phyloP scores from a whole-genome alignment of 768 basidiomycete genomes.

The Clavulina sp. region DNA sequence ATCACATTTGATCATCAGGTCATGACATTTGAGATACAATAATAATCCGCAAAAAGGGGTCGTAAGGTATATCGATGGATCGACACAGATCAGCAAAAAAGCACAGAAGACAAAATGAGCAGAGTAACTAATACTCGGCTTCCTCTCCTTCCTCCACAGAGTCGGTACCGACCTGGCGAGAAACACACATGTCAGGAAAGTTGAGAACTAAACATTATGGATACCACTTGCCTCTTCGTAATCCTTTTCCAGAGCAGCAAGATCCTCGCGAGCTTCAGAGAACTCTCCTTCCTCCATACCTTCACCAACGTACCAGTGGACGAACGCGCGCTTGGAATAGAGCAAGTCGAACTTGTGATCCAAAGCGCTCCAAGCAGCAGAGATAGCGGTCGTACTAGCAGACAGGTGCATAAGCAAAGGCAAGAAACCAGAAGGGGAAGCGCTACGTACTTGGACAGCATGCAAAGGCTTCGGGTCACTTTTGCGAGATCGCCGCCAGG shows the following conservation, averaged over 20 bases:
- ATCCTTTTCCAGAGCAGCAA: conserved; percentile 92
- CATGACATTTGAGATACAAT: no score
- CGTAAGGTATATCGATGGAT: no score
- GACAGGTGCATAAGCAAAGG: background rate
- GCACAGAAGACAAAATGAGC: background rate
- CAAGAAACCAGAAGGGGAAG: background rate
- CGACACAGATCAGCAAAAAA: conserved; percentile 3
- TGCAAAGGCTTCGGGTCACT: conserved; percentile 85
- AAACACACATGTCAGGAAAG: background rate
- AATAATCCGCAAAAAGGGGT: no score
- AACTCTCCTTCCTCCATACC: conserved; percentile 99
- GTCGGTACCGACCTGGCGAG: conserved; percentile 28
- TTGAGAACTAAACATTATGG: background rate
- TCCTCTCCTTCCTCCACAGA: conserved; percentile 12
- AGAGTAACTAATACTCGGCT: conserved; percentile 12
- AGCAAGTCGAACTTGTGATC: conserved; percentile 98
- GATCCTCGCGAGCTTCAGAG: conserved; percentile 94
- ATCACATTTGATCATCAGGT: no score
- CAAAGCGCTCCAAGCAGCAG: conserved; percentile 82
- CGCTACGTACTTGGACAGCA: conserved; percentile 66
- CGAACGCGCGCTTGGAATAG: conserved; percentile 89
- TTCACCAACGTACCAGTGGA: conserved; percentile 94
- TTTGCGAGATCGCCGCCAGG: conserved; percentile 93
- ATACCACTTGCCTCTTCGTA: conserved; percentile 43
- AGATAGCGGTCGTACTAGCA: conserved; percentile 74